These are phyloP conservation scores for Pontederia crassipes DNA, from an alignment of 176 grass and related monocot species.

Conservation along the genomic window DNA sequence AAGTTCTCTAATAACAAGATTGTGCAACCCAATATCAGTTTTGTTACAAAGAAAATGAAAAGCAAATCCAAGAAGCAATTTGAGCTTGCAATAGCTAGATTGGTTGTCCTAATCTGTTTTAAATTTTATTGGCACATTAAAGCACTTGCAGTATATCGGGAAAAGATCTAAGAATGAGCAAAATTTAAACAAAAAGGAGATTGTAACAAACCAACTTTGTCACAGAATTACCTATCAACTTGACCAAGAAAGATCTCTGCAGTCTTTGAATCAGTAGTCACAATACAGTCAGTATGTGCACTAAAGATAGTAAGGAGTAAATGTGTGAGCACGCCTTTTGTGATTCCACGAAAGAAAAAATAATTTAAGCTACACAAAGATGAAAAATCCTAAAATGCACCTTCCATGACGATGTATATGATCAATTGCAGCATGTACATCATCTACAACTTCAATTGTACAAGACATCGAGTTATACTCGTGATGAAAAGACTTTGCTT, in stretches of 20 bases:
- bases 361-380: not conserved
- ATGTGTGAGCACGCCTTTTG: conserved; percentile 4
- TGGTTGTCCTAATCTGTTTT: too few relatives aligned
- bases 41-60: too few relatives aligned
- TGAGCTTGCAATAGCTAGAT: not conserved
- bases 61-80: not conserved
- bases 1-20: too few relatives aligned
- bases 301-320: conserved; percentile 30
- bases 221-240: conserved; percentile 70
- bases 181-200: not conserved
- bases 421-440: conserved; percentile 69
- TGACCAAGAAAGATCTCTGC: conserved; percentile 59
- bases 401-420: conserved; percentile 94
- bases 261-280: conserved; percentile 53
- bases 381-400: conserved; percentile 23
- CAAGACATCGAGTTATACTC: conserved; percentile 85
- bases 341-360: not conserved
- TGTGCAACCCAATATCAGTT: too few relatives aligned
- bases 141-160: too few relatives aligned
- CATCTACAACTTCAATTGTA: conserved; percentile 79
- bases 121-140: too few relatives aligned
- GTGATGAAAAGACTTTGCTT: conserved; percentile 55
- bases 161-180: not conserved
- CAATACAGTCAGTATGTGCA: conserved; percentile 83
- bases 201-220: not conserved